Evolutionary conservation across 768 basidiomycete genomes (phyloP).

Genomic region (Amanita exitialis): DNA sequence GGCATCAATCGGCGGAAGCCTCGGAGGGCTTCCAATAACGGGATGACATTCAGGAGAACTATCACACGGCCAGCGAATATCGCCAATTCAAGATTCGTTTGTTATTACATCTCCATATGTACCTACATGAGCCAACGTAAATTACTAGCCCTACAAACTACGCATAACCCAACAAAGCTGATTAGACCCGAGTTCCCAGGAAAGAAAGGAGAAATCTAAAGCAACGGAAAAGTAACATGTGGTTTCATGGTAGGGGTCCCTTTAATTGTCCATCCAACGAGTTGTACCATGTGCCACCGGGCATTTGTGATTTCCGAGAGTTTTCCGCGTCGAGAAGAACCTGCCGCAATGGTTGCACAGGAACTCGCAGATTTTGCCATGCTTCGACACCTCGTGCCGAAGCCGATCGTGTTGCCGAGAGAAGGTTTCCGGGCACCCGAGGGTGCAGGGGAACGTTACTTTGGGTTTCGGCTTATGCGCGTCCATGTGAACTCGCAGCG

Average conservation of each 20-base stretch:
- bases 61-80: background rate
- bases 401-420: conserved; percentile 48
- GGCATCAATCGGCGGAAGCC: background rate
- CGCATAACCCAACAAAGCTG: conserved; percentile 2
- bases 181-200: background rate
- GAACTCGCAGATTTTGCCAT: conserved; percentile 47
- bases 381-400: conserved; percentile 49
- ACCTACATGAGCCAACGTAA: conserved; percentile 2
- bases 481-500: conserved; percentile 44
- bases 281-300: conserved; percentile 39
- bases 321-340: conserved; percentile 44
- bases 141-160: background rate
- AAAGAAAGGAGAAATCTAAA: background rate
- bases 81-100: background rate
- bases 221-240: background rate
- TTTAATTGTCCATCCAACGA: conserved; percentile 17
- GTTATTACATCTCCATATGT: conserved; percentile 1
- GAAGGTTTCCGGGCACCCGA: conserved; percentile 45
- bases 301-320: conserved; percentile 46
- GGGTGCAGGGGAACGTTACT: conserved; percentile 36
- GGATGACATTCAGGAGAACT: no score
- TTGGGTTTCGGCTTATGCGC: conserved; percentile 44
- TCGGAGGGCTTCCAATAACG: no score
- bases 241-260: background rate
- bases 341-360: conserved; percentile 39